These are phyloP conservation scores for Diospyros kaki DNA, from an alignment of 148 eudicot species.

Conservation along the genomic window DNA sequence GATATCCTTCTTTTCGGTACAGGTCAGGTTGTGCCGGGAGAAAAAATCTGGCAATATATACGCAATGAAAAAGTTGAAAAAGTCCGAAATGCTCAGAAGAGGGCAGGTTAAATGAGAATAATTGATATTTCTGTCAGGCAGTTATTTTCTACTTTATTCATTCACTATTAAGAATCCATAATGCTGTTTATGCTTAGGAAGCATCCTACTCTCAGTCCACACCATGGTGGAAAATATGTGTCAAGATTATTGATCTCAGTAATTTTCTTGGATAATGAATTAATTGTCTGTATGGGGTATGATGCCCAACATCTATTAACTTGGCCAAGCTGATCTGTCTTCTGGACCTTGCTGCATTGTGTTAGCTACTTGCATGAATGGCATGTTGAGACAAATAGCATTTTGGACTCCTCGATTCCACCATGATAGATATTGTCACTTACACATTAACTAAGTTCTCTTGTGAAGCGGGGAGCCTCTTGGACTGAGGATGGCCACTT, in stretches of 20 bases:
- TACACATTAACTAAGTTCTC: too few relatives aligned
- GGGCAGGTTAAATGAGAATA: constrained; percentile 68
- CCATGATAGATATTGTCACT: background rate
- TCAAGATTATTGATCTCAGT: background rate
- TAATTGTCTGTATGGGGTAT: background rate
- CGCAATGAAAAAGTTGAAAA: constrained; percentile 96
- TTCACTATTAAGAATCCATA: too few relatives aligned
- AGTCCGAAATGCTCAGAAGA: constrained; percentile 91
- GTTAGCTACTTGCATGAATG: background rate
- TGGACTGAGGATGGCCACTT: too few relatives aligned
- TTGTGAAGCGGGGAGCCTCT: too few relatives aligned
- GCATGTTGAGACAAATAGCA: background rate
- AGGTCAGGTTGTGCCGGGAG: constrained; percentile 87
- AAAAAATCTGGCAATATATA: constrained; percentile 88
- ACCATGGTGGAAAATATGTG: background rate
- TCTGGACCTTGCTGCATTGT: background rate
- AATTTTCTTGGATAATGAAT: background rate
- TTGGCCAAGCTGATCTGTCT: background rate
- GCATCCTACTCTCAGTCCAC: background rate
- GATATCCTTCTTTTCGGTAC: constrained; percentile 19
- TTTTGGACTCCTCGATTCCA: background rate
- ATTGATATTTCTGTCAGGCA: constrained; percentile 3
- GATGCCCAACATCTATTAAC: background rate
- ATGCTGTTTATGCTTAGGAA: background rate
- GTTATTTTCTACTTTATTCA: constrained; percentile 5